phyloP scores from a whole-genome alignment of 805 yeast genomes.

The Ogataea thermomethanolica region DNA sequence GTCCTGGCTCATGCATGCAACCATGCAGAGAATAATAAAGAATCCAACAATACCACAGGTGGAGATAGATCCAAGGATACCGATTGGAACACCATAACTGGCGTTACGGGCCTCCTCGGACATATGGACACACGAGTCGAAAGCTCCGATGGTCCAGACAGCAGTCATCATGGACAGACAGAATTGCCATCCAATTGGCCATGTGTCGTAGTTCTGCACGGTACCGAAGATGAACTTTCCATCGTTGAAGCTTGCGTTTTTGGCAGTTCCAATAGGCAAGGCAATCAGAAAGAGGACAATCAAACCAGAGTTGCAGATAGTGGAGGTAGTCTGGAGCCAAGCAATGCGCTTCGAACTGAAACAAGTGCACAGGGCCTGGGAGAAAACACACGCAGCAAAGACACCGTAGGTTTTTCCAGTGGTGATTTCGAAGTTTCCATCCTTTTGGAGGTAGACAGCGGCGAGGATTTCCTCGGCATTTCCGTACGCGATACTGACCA shows the following conservation, averaged over 20 bases:
- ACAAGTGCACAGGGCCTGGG: slow-evolving; percentile 52
- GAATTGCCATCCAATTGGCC: slow-evolving; percentile 60
- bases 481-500: slow-evolving; percentile 69
- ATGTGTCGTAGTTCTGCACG: slow-evolving; percentile 47
- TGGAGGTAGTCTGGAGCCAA: slow-evolving; percentile 56
- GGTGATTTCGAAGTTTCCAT: slow-evolving; percentile 55
- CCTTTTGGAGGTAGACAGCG: slow-evolving; percentile 47
- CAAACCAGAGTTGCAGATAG: slow-evolving; percentile 49
- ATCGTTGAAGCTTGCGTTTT: slow-evolving; percentile 41
- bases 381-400: slow-evolving; percentile 55
- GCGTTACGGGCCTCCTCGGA: slow-evolving; percentile 69
- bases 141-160: slow-evolving; percentile 73
- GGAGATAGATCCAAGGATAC: slow-evolving; percentile 57
- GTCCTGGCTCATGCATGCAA: slow-evolving; percentile 51
- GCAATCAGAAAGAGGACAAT: slow-evolving; percentile 58
- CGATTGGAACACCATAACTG: slow-evolving; percentile 58
- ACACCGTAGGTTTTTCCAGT: slow-evolving; percentile 58
- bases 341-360: slow-evolving; percentile 56
- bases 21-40: slow-evolving; percentile 48
- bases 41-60: slow-evolving; percentile 59
- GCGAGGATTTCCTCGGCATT: slow-evolving; percentile 58
- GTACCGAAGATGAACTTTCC: slow-evolving; percentile 55
- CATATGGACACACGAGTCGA: slow-evolving; percentile 71
- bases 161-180: slow-evolving; percentile 52
- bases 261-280: slow-evolving; percentile 55